Base-by-base conservation (phyloP, 495 filamentous ascomycete genomes). In the Neurospora tetrasperma region DNA sequence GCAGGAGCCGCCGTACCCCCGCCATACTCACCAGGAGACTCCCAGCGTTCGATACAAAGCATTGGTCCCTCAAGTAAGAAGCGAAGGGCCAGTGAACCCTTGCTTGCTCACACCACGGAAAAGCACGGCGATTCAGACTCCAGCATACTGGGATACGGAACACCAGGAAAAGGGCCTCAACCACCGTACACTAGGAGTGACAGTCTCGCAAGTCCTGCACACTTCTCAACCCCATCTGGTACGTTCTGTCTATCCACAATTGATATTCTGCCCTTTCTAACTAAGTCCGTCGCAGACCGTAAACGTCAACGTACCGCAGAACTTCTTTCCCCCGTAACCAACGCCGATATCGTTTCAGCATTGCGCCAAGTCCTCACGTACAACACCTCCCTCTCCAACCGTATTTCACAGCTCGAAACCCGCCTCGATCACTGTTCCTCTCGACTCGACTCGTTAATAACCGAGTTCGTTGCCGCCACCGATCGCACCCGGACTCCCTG, bases 231-330 rank as follows among this genome's bases (percentile, higher is more conserved):
- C 20, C 71, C 71, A 39, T 40, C 59, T 42, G 62, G 59, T 72
- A 39, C 20, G 62, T 72, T 42, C 31, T 5, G 39, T 16, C 16
- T 31, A 27, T 18, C 20, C 6, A 2, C 14, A 5, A 14, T 66
- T 20, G 10, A 5, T 18, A 35, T 46, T 14, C n/a, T 41, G 7
- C 14, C 2, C 14, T 16, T 27, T 9, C 71, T 72, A 72, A 72
- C 71, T 46, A 8, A 8, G 8, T 8, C 27, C 18, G 48, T 31
- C 35, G 4, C 4, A 73, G 71, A 70, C 41, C 42, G 35, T n/a
- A 73, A 73, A 54, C 71, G 71, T 6, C 62, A 69, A 16, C 71
- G 71, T 68, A 73, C 71, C 14, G 59, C 62, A 7, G 42, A 73
- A 14, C 71, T 38, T 0, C 41, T 40, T n/a, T 70, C 71, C 40